Percentiles rank a stretch among this genome's conserved stretches.
These are phyloP conservation scores for Microdochium paspali DNA, from an alignment of 2,329 filamentous ascomycete species.

Conservation along the genomic window DNA sequence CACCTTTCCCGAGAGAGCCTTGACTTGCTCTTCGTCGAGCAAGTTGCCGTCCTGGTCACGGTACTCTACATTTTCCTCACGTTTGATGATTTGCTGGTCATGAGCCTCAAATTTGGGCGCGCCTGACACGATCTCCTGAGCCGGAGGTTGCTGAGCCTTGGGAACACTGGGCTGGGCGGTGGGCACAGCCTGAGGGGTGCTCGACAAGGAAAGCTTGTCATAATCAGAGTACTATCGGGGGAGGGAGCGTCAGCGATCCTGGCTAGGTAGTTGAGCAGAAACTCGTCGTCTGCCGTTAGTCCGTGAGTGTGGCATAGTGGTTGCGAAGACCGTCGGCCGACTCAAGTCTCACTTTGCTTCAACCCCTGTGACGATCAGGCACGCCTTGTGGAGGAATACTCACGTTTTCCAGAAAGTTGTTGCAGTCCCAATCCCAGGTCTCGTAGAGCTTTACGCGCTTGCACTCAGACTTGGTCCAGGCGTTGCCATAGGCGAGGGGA, in stretches of 20 bases:
- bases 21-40: conserved; percentile 74
- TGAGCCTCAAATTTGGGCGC: conserved; percentile 35
- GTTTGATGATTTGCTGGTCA: conserved; percentile 36
- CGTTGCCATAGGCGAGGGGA: conserved; percentile 84
- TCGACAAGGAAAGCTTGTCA: not conserved
- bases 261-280: not conserved
- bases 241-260: not conserved
- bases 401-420: conserved; percentile 80
- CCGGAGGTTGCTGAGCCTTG: conserved; percentile 7
- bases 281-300: not conserved
- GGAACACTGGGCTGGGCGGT: conserved; percentile 5
- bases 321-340: not conserved
- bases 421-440: conserved; percentile 98
- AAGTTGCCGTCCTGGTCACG: conserved; percentile 90
- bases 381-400: conserved; percentile 38
- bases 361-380: conserved; percentile 22
- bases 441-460: conserved; percentile 76
- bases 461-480: conserved; percentile 87
- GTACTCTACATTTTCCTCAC: conserved; percentile 85
- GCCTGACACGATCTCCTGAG: conserved; percentile 31
- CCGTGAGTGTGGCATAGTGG: not conserved
- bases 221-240: not conserved
- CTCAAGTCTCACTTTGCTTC: conserved; percentile 2
- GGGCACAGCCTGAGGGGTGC: not conserved
- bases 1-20: conserved; percentile 80